phyloP scores from a whole-genome alignment of 116 monocot genomes.

The Dioscorea cayenensis region DNA sequence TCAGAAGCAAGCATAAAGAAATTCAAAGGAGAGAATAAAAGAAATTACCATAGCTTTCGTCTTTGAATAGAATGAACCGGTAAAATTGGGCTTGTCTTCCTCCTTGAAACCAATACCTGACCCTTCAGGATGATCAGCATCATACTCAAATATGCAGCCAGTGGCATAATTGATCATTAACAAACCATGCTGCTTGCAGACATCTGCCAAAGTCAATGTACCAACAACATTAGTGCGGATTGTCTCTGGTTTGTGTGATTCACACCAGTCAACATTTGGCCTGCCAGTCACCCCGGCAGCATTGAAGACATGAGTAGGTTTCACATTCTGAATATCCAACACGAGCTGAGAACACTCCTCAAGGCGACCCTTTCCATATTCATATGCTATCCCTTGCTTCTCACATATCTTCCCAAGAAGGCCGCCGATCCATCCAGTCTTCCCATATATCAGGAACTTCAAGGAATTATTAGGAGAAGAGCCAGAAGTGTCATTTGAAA shows the following conservation, averaged over 20 bases:
- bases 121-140: conserved; percentile 14
- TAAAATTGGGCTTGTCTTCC: conserved; percentile 33
- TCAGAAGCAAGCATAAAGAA: background rate
- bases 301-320: conserved; percentile 32
- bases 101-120: conserved; percentile 34
- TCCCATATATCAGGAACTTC: conserved; percentile 36
- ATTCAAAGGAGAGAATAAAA: background rate
- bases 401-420: conserved; percentile 25
- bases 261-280: conserved; percentile 42
- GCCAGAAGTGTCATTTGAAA: background rate
- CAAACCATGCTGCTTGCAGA: conserved; percentile 15
- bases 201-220: conserved; percentile 9
- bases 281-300: conserved; percentile 34
- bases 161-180: conserved; percentile 24
- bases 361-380: conserved; percentile 14
- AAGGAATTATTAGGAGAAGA: background rate
- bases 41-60: conserved; percentile 31
- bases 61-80: conserved; percentile 33
- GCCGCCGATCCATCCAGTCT: conserved; percentile 39
- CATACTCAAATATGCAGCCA: conserved; percentile 29
- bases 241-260: conserved; percentile 28
- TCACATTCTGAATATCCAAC: conserved; percentile 10
- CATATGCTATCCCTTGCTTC: conserved; percentile 14
- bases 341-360: conserved; percentile 13
- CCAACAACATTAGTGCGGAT: conserved; percentile 18